Evolutionary conservation across 2,329 filamentous ascomycete genomes (phyloP).

Genomic region (Calcarisporium arbuscula): DNA sequence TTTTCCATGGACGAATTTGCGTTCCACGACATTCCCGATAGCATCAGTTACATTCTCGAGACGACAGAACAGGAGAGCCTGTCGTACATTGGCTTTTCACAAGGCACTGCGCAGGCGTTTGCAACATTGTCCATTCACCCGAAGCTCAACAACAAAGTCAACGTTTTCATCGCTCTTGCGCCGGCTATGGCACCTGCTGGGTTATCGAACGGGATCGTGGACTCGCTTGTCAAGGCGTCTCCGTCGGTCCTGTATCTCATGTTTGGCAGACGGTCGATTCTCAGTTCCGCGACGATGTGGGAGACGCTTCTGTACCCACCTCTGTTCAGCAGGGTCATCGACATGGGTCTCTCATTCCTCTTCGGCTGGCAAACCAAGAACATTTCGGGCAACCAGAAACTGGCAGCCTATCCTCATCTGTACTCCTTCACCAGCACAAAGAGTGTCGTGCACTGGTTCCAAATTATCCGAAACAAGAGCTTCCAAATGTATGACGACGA

Average conservation of each 20-base stretch:
- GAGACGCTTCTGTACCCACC: conserved; percentile 92
- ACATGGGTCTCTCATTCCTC: conserved; percentile 71
- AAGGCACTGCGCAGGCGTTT: conserved; percentile 95
- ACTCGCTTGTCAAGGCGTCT: conserved; percentile 87
- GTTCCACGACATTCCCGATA: conserved; percentile 94
- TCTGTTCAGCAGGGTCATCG: conserved; percentile 83
- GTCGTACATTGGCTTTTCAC: conserved; percentile 95
- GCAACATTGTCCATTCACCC: conserved; percentile 90
- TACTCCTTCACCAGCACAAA: conserved; percentile 98
- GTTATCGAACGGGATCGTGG: conserved; percentile 81
- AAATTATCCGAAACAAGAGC: conserved; percentile 91
- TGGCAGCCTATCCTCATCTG: conserved; percentile 90
- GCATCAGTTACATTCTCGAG: conserved; percentile 82
- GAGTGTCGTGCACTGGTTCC: conserved; percentile 97
- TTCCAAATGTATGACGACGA: conserved; percentile 99
- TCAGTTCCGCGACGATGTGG: conserved; percentile 95
- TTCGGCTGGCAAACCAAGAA: conserved; percentile 88
- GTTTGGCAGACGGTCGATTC: conserved; percentile 85
- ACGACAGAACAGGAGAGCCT: conserved; percentile 77
- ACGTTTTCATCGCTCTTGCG: conserved; percentile 92
- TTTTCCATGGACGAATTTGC: conserved; percentile 99
- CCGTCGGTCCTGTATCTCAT: conserved; percentile 88
- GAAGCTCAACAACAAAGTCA: conserved; percentile 82
- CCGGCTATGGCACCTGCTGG: conserved; percentile 95
- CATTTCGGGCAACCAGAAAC: conserved; percentile 79